Conservation (phyloP, 169 alveolate genomes). For the Plasmodium gonderi region DNA sequence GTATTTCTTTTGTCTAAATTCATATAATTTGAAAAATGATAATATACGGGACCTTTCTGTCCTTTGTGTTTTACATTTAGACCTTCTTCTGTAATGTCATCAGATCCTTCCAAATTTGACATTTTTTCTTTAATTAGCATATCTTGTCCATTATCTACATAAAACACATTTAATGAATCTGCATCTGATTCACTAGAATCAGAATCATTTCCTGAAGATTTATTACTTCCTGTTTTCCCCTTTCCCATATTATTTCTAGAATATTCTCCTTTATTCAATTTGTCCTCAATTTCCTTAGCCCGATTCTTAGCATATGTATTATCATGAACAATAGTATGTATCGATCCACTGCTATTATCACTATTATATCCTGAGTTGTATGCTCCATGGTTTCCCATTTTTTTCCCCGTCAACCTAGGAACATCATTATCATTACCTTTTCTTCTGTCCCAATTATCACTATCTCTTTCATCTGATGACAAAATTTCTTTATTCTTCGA, state of each 20-base stretch:
- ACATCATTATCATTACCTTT: background rate
- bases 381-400: background rate
- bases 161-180: background rate
- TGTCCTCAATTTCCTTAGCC: constrained; percentile 49
- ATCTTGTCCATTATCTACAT: constrained; percentile 65
- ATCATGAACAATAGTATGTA: background rate
- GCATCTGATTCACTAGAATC: constrained; percentile 8
- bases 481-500: background rate
- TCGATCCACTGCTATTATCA: background rate
- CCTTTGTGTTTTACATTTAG: background rate
- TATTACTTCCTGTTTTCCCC: background rate
- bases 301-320: constrained; percentile 1
- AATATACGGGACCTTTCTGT: constrained; percentile 2
- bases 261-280: constrained; percentile 40
- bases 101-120: background rate
- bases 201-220: background rate
- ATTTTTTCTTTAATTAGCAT: constrained; percentile 32
- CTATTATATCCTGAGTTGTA: background rate
- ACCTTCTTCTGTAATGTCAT: background rate
- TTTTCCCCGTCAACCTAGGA: background rate
- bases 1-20: constrained; percentile 22
- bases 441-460: background rate
- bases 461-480: background rate
- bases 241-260: background rate
- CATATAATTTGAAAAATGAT: constrained; percentile 65